A percentile compares a stretch with the other conserved stretches of the same genome.
These are phyloP conservation scores for Sodiomyces alkalinus DNA, from an alignment of 2,329 filamentous ascomycete species.

Conservation along the genomic window DNA sequence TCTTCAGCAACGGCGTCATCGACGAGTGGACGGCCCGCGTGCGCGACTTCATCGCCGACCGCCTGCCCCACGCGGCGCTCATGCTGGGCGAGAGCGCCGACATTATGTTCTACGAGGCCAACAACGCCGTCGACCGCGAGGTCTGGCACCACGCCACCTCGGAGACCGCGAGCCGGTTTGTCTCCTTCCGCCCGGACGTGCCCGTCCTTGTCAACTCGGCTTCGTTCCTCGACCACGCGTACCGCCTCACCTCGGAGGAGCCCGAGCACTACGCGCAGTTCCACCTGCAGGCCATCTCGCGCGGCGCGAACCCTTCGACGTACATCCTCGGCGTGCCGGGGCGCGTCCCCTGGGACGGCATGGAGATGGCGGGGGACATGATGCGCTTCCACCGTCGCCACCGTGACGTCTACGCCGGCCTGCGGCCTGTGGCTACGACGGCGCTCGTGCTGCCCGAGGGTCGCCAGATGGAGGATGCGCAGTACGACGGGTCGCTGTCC, in stretches of 20 bases:
- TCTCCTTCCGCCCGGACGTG: constrained; percentile 5
- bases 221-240: constrained; percentile 6
- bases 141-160: constrained; percentile 6
- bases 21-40: constrained; percentile 6
- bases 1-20: constrained; percentile 6
- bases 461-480: constrained; percentile 3
- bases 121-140: constrained; percentile 8
- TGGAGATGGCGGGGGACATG: constrained; percentile 3
- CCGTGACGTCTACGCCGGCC: constrained; percentile 5
- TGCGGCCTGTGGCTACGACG: constrained; percentile 5
- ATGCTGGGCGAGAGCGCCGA: constrained; percentile 5
- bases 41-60: constrained; percentile 6
- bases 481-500: constrained; percentile 3
- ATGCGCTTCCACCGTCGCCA: constrained; percentile 5
- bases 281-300: constrained; percentile 7
- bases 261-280: constrained; percentile 7
- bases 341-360: constrained; percentile 5
- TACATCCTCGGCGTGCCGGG: constrained; percentile 9
- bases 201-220: constrained; percentile 7
- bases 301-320: constrained; percentile 7
- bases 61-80: constrained; percentile 5
- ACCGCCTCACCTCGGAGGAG: constrained; percentile 6
- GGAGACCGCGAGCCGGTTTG: constrained; percentile 5
- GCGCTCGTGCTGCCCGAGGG: constrained; percentile 4
- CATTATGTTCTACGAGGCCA: constrained; percentile 8